Conservation (phyloP, 1,284 basidiomycete genomes). For the Sporisorium reilianum region DNA sequence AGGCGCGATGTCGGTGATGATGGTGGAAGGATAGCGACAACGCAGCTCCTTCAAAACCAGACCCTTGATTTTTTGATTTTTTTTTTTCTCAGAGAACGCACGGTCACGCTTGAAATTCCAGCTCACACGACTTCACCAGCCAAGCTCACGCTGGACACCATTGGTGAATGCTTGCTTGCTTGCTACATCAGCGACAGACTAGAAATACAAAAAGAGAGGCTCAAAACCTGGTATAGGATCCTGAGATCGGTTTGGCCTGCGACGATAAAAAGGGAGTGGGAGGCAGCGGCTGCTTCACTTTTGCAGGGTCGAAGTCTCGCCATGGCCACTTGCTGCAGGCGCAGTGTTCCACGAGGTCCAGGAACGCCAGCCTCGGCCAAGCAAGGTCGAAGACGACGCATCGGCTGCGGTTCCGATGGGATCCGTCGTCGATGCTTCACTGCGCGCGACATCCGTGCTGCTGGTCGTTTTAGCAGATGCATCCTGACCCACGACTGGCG, state of each 20-base stretch:
- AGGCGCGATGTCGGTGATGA: not conserved
- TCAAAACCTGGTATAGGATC: slow-evolving; percentile 34
- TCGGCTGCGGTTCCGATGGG: not conserved
- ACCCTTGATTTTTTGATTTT: slow-evolving; percentile 3
- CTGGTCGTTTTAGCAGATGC: not conserved
- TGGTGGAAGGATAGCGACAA: not conserved
- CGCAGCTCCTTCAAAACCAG: not conserved
- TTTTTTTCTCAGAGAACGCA: not conserved
- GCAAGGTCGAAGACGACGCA: slow-evolving; percentile 11
- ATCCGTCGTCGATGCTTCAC: not conserved
- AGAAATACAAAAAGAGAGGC: slow-evolving; percentile 27
- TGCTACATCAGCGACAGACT: not conserved
- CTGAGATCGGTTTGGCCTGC: slow-evolving; percentile 10
- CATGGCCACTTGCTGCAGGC: not conserved
- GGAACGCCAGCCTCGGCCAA: slow-evolving; percentile 34
- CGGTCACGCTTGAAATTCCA: not conserved
- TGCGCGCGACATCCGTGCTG: not conserved
- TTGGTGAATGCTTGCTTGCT: not conserved
- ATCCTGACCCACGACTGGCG: not conserved
- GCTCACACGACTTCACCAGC: slow-evolving; percentile 2
- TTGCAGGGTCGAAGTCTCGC: slow-evolving; percentile 9
- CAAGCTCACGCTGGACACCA: too few species aligned
- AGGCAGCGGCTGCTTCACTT: slow-evolving; percentile 2
- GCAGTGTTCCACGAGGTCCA: slow-evolving; percentile 38
- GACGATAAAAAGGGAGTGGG: not conserved